Evolutionary conservation across 805 yeast species (phyloP).

Genomic region (Starmerella sirachaensis): DNA sequence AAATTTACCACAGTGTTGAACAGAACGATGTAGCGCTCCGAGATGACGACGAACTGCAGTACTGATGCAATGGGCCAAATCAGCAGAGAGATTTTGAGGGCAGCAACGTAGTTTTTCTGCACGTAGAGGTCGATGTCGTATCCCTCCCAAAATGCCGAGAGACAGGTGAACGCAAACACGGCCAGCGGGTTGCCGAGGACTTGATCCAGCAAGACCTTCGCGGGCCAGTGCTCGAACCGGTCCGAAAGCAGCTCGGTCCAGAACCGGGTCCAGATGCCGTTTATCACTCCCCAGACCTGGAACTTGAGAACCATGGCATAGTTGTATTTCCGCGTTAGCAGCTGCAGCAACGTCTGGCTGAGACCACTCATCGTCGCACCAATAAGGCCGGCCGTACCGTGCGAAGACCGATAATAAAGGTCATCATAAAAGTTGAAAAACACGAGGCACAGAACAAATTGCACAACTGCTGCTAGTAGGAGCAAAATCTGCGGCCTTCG

Average conservation of each 20-base stretch:
- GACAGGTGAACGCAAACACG: constrained; percentile 26
- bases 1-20: constrained; percentile 20
- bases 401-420: constrained; percentile 21
- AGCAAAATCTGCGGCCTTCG: constrained; percentile 18
- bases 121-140: constrained; percentile 25
- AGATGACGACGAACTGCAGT: constrained; percentile 19
- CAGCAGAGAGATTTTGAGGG: constrained; percentile 21
- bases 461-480: constrained; percentile 16
- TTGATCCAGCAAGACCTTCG: constrained; percentile 27
- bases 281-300: constrained; percentile 30
- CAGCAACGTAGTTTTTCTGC: constrained; percentile 21
- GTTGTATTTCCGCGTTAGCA: constrained; percentile 18
- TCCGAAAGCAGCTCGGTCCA: constrained; percentile 29
- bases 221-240: constrained; percentile 18
- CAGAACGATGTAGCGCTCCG: constrained; percentile 19
- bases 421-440: constrained; percentile 21
- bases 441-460: constrained; percentile 20
- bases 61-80: constrained; percentile 25
- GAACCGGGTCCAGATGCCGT: constrained; percentile 30
- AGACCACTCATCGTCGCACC: constrained; percentile 27
- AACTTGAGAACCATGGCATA: constrained; percentile 24
- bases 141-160: constrained; percentile 31
- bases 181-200: constrained; percentile 28
- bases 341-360: constrained; percentile 28
- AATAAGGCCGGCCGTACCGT: constrained; percentile 27